A percentile compares a stretch with the other conserved stretches of the same genome.
Evolutionary conservation across 106 monocot genomes (phyloP).

Genomic region (Phalaenopsis equestris): DNA sequence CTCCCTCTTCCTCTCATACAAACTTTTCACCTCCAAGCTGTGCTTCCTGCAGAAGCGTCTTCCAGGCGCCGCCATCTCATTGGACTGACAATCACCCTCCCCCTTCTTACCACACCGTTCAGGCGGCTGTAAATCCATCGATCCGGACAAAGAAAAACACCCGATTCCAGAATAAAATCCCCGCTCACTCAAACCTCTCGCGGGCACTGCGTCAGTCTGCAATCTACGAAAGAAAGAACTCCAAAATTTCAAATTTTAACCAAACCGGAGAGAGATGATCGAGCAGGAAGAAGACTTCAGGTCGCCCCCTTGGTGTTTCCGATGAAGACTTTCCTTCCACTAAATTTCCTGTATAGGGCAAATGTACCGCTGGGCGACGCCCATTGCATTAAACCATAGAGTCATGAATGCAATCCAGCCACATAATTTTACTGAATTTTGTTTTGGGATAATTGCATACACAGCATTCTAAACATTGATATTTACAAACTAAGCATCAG

Average conservation of each 20-base stretch:
- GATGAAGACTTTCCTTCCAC: no score
- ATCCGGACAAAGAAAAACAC: neutral
- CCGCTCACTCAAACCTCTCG: neutral
- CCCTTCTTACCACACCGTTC: neutral
- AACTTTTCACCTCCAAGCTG: neutral
- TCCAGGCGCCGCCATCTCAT: neutral
- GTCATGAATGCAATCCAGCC: no score
- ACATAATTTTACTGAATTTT: no score
- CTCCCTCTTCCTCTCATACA: slow-evolving; percentile 4
- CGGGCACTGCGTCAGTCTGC: neutral
- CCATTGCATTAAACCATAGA: no score
- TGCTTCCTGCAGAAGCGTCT: neutral
- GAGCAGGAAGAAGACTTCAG: neutral
- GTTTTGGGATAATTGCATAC: no score
- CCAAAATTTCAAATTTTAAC: neutral
- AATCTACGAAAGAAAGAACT: neutral
- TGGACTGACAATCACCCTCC: neutral
- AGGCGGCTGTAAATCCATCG: neutral
- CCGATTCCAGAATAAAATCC: neutral
- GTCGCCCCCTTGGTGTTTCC: neutral
- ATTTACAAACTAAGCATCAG: no score
- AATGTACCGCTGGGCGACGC: no score
- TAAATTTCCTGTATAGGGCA: no score
- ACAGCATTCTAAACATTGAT: no score
- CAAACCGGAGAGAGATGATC: neutral